Evolutionary conservation across 2,329 filamentous ascomycete species (phyloP).

Genomic region (Gremmenia infestans): DNA sequence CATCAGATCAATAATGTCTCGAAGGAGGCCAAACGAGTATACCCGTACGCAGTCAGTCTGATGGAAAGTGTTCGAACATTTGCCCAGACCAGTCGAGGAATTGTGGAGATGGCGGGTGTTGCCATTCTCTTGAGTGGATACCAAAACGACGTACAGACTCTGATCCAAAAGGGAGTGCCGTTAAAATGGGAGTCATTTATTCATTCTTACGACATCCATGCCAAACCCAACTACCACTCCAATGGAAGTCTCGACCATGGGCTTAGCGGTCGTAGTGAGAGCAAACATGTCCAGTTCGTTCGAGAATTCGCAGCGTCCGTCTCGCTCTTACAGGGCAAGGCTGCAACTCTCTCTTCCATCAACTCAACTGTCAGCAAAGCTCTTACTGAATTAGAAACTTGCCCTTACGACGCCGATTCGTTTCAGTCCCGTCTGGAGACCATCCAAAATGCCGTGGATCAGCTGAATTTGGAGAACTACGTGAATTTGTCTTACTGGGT

Average conservation of each 20-base stretch:
- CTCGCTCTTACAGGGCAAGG: slow-evolving; percentile 83
- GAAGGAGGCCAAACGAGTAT: slow-evolving; percentile 97
- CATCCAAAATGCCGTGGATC: slow-evolving; percentile 90
- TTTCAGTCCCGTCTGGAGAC: slow-evolving; percentile 78
- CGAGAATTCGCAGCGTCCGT: slow-evolving; percentile 87
- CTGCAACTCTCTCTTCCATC: slow-evolving; percentile 70
- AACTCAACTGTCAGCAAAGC: slow-evolving; percentile 78
- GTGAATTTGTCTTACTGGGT: slow-evolving; percentile 93
- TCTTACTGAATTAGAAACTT: slow-evolving; percentile 75
- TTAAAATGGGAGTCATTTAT: slow-evolving; percentile 97
- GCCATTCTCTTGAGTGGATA: slow-evolving; percentile 85
- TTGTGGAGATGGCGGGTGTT: slow-evolving; percentile 81
- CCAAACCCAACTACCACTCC: slow-evolving; percentile 57
- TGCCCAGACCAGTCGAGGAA: slow-evolving; percentile 79
- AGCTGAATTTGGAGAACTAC: slow-evolving; percentile 93
- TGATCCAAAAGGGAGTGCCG: slow-evolving; percentile 82
- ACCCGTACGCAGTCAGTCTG: slow-evolving; percentile 93
- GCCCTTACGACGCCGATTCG: slow-evolving; percentile 72
- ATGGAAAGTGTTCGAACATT: slow-evolving; percentile 98
- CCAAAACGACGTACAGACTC: slow-evolving; percentile 78
- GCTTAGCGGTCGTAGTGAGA: slow-evolving; percentile 62
- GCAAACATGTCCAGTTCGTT: slow-evolving; percentile 94
- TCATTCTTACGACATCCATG: slow-evolving; percentile 88
- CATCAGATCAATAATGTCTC: slow-evolving; percentile 93
- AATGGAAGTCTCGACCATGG: slow-evolving; percentile 55